Conservation (phyloP, 768 basidiomycete species). For the Arthromyces matolae region DNA sequence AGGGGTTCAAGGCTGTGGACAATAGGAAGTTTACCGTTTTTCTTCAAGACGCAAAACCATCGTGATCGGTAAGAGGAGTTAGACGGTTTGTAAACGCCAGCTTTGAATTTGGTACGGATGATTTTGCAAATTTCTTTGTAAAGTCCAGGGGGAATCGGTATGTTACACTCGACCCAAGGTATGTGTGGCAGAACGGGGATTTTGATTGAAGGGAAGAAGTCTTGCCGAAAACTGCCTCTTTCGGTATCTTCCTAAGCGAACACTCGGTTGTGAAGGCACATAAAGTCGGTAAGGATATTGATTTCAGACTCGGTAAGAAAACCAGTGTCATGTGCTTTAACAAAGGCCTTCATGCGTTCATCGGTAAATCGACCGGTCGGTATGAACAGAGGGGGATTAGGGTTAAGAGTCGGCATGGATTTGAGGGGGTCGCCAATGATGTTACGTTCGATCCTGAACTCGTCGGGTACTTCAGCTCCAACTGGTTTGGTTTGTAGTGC, state of each 20-base stretch:
- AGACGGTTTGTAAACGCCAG: not conserved
- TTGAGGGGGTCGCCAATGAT: not conserved
- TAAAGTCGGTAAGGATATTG: not conserved
- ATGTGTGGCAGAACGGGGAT: not conserved
- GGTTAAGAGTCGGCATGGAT: not conserved
- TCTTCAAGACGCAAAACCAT: not conserved
- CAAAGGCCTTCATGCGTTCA: not conserved
- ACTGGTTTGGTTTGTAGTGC: not conserved
- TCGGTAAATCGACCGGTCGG: not conserved
- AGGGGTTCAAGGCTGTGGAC: not conserved
- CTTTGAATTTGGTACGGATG: not conserved
- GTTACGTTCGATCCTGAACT: not conserved
- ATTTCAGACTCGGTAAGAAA: not conserved
- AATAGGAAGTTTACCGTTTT: not conserved
- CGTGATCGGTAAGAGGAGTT: not conserved
- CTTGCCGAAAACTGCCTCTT: not conserved
- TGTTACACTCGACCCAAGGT: conserved; percentile 2
- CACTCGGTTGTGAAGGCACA: not conserved
- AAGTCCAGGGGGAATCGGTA: not conserved
- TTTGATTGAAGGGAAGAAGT: not conserved
- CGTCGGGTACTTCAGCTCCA: not conserved
- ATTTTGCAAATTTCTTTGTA: not conserved
- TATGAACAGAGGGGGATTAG: not conserved
- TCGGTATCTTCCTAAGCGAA: not conserved
- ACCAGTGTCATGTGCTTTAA: not conserved